Conservation (phyloP, 805 yeast genomes). For the Candida stauntonica region DNA sequence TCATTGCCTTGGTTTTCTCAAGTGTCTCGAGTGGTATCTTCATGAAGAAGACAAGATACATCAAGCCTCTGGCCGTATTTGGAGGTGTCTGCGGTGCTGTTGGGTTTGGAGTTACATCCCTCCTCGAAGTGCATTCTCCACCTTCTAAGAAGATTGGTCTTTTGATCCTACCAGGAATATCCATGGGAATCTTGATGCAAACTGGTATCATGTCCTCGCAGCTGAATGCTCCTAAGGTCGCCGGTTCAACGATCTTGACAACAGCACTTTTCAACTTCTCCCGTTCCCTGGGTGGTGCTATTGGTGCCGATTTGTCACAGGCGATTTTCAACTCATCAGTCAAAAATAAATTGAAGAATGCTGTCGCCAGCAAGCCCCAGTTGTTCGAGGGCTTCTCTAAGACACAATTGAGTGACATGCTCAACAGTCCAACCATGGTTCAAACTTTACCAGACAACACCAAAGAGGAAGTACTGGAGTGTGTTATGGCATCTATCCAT, state of each 20-base stretch:
- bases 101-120: constrained; percentile 33
- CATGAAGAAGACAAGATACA: constrained; percentile 30
- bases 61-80: constrained; percentile 32
- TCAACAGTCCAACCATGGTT: constrained; percentile 7
- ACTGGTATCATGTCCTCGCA: constrained; percentile 30
- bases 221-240: constrained; percentile 41
- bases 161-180: constrained; percentile 35
- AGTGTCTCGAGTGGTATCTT: constrained; percentile 26
- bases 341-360: constrained; percentile 17
- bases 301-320: constrained; percentile 36
- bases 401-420: background rate
- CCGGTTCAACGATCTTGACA: constrained; percentile 43
- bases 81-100: constrained; percentile 30
- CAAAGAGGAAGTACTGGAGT: constrained; percentile 13
- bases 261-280: constrained; percentile 39
- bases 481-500: constrained; percentile 34
- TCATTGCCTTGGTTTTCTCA: constrained; percentile 16
- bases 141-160: constrained; percentile 31
- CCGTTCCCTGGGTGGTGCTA: constrained; percentile 39
- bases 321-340: constrained; percentile 32
- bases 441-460: constrained; percentile 4
- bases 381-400: constrained; percentile 1
- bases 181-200: constrained; percentile 34
- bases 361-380: background rate
- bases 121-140: constrained; percentile 30